These are phyloP conservation scores for Carex littledalei DNA, from an alignment of 176 grass and related monocot species.

Conservation along the genomic window DNA sequence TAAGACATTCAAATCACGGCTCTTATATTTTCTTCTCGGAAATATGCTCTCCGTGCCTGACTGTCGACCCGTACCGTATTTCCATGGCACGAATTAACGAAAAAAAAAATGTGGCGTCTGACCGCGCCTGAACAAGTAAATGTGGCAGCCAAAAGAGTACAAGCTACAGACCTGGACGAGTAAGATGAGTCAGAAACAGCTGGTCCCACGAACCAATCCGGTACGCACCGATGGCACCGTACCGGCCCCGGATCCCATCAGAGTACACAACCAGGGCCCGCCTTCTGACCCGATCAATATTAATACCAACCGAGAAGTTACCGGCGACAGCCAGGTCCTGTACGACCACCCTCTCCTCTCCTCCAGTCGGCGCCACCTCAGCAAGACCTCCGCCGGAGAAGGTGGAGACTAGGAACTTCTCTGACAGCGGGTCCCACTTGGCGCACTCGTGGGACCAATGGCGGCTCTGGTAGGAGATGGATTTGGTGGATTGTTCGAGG, in stretches of 20 bases:
- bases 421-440: constrained; percentile 73
- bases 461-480: constrained; percentile 37
- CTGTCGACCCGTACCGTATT: no score
- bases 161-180: constrained; percentile 42
- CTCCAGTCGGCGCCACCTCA: constrained; percentile 28
- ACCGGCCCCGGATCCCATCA: constrained; percentile 36
- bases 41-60: no score
- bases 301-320: constrained; percentile 45
- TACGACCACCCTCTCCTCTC: constrained; percentile 48
- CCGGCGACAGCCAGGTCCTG: constrained; percentile 45
- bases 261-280: constrained; percentile 63
- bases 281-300: constrained; percentile 39
- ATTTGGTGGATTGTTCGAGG: constrained; percentile 53
- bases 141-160: neutral
- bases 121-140: neutral
- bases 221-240: constrained; percentile 67
- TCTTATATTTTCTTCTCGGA: no score
- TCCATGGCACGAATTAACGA: no score
- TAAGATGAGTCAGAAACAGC: constrained; percentile 68
- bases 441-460: constrained; percentile 87
- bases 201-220: constrained; percentile 61
- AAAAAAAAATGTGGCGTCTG: neutral
- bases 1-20: no score
- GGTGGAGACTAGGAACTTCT: constrained; percentile 58
- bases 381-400: constrained; percentile 47